A percentile compares a stretch with the other conserved stretches of the same genome.
These are phyloP conservation scores for Epichloe gansuensis DNA, from an alignment of 2,329 filamentous ascomycete genomes.

Conservation along the genomic window DNA sequence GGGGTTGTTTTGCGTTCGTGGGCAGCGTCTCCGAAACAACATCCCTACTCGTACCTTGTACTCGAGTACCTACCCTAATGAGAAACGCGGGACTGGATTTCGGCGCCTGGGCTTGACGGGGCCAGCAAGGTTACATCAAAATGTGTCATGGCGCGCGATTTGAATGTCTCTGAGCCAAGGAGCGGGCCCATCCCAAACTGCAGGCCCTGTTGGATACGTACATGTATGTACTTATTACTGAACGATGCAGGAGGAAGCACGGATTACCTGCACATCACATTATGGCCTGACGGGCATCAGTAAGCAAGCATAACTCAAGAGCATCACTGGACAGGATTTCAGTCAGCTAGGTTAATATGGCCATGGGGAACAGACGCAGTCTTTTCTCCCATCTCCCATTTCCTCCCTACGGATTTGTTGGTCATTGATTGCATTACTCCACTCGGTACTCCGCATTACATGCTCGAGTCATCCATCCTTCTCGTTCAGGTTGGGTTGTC, in stretches of 20 bases:
- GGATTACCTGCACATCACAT: background rate
- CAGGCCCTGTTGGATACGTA: no score
- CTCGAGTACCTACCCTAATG: background rate
- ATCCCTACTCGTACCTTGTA: no score
- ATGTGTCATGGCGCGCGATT: background rate
- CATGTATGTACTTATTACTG: no score
- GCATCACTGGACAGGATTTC: background rate
- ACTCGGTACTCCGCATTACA: no score
- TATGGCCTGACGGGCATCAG: background rate
- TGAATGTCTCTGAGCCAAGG: no score
- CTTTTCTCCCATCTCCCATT: background rate
- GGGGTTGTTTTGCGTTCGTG: no score
- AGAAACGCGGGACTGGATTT: background rate
- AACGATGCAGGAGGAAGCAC: no score
- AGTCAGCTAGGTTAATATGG: background rate
- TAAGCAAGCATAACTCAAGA: background rate
- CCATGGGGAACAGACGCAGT: no score
- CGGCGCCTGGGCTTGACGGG: background rate
- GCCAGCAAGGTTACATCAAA: background rate
- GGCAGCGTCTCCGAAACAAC: background rate
- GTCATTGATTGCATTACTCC: no score
- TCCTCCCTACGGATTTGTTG: background rate
- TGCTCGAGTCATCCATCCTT: no score
- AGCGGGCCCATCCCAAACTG: no score
- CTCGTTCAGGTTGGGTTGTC: no score